phyloP scores from a whole-genome alignment of 75 land plant genomes.

The Pinus tabuliformis region DNA sequence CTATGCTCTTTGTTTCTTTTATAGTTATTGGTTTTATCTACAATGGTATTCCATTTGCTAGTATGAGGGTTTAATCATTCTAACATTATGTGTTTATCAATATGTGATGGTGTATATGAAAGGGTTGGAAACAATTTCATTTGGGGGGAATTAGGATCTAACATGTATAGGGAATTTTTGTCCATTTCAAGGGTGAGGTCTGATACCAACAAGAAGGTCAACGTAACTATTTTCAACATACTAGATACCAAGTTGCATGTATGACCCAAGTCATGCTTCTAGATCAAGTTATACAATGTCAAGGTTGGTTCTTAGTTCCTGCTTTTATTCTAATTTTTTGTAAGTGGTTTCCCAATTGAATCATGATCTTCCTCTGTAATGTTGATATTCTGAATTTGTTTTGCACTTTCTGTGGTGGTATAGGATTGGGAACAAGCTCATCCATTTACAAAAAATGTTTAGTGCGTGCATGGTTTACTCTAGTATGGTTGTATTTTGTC shows the following conservation, averaged over 20 bases:
- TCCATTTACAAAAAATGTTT: conserved; percentile 4
- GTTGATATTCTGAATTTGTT: conserved; percentile 1
- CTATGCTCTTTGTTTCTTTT: not conserved
- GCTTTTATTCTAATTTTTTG: not conserved
- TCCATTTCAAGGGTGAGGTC: conserved; percentile 68
- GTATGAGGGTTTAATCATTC: not conserved
- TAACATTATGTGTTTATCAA: conserved; percentile 8
- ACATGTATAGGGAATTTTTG: conserved; percentile 69
- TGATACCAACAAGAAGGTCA: conserved; percentile 58
- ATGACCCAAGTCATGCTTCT: conserved; percentile 57
- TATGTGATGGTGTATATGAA: conserved; percentile 76
- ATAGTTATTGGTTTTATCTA: not conserved
- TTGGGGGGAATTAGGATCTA: conserved; percentile 72
- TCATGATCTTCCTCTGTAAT: not conserved
- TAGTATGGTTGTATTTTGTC: not conserved
- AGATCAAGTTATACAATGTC: conserved; percentile 68
- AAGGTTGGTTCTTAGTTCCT: conserved; percentile 18
- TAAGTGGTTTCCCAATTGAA: not conserved
- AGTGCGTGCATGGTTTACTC: conserved; percentile 11
- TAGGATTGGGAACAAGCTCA: conserved; percentile 7
- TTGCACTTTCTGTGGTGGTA: not conserved
- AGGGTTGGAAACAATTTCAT: conserved; percentile 62
- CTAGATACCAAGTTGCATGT: conserved; percentile 47
- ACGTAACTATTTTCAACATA: conserved; percentile 55
- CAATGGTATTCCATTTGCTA: not conserved